Conservation (phyloP, 495 filamentous ascomycete genomes). For the Lasiosphaeriaceae sp. region DNA sequence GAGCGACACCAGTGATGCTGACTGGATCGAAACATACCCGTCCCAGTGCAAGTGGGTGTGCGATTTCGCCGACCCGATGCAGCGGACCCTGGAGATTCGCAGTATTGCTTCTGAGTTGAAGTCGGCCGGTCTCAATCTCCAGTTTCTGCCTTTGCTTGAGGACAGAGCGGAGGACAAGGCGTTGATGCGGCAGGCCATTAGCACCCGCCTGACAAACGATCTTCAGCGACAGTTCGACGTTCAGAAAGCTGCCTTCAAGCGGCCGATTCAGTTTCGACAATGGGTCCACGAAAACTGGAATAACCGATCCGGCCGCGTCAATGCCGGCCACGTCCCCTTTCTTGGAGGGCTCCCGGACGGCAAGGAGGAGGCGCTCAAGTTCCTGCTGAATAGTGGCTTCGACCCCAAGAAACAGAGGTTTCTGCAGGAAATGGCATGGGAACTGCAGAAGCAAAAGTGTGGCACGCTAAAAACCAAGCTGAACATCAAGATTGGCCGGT, state of each 20-base stretch:
- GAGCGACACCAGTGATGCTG: constrained; percentile 33
- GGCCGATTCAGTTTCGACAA: constrained; percentile 45
- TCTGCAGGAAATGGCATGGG: constrained; percentile 54
- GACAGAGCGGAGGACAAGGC: constrained; percentile 53
- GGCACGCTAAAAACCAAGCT: constrained; percentile 55
- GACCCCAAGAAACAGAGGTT: constrained; percentile 54
- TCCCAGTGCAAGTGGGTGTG: constrained; percentile 79
- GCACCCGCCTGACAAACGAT: constrained; percentile 53
- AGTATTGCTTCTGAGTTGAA: constrained; percentile 57
- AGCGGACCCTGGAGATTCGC: constrained; percentile 70
- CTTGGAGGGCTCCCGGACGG: constrained; percentile 51
- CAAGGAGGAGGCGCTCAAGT: constrained; percentile 47
- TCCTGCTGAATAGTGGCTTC: constrained; percentile 65
- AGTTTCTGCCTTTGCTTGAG: constrained; percentile 73
- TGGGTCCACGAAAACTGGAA: constrained; percentile 52
- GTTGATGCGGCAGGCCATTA: constrained; percentile 53
- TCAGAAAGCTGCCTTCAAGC: constrained; percentile 54
- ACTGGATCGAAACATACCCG: constrained; percentile 74
- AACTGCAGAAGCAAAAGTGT: constrained; percentile 53
- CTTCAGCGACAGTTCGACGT: constrained; percentile 57
- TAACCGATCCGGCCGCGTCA: constrained; percentile 31
- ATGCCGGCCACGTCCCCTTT: constrained; percentile 36
- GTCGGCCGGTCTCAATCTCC: constrained; percentile 66
- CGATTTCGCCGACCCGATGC: constrained; percentile 46
- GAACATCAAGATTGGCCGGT: constrained; percentile 68